Evolutionary conservation across 2,329 filamentous ascomycete species (phyloP).

Genomic region (Hirsutella thompsonii): DNA sequence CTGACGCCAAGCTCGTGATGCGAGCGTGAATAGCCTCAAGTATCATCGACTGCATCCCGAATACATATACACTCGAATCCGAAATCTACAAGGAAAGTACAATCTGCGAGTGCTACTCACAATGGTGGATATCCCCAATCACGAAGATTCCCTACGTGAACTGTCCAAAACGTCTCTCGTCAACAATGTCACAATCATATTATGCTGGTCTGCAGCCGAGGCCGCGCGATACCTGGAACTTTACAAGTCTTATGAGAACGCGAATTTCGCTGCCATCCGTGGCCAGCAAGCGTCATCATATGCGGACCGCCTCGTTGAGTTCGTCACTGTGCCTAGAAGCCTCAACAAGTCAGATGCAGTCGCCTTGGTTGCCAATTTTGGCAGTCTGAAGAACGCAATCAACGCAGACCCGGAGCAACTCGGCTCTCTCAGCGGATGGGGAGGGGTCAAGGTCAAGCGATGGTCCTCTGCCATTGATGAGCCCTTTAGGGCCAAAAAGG

Average conservation of each 20-base stretch:
- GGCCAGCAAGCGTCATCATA: conserved; percentile 77
- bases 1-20: not conserved
- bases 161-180: conserved; percentile 85
- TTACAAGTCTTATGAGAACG: conserved; percentile 90
- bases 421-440: conserved; percentile 78
- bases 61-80: conserved; percentile 92
- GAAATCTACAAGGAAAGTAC: conserved; percentile 72
- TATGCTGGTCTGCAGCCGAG: conserved; percentile 91
- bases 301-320: conserved; percentile 77
- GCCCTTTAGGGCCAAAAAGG: conserved; percentile 66
- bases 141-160: conserved; percentile 80
- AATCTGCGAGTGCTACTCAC: conserved; percentile 73
- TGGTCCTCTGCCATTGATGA: conserved; percentile 77
- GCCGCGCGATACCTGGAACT: conserved; percentile 87
- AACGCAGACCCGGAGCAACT: conserved; percentile 84
- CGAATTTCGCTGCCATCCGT: conserved; percentile 65
- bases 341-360: conserved; percentile 94
- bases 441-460: conserved; percentile 81
- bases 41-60: conserved; percentile 96
- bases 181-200: conserved; percentile 82
- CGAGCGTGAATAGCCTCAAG: conserved; percentile 51
- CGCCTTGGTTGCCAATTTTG: conserved; percentile 81
- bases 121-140: conserved; percentile 91
- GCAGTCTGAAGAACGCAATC: conserved; percentile 72
- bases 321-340: conserved; percentile 77